phyloP scores from a whole-genome alignment of 768 basidiomycete genomes.

The Amanita polypyramis region DNA sequence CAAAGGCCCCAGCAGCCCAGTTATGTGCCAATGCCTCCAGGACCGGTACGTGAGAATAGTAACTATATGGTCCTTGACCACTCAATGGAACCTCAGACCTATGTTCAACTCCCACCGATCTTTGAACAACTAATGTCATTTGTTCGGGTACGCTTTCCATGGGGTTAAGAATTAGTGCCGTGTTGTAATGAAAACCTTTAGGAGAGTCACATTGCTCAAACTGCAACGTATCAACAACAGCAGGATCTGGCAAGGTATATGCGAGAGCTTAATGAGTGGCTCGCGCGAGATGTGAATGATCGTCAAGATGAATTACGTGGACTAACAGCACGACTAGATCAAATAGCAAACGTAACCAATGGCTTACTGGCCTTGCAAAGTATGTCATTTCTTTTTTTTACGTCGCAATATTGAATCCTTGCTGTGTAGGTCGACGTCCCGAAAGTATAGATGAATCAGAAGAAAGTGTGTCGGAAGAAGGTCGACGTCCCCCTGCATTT shows the following conservation, averaged over 20 bases:
- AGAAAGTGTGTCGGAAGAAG: slow-evolving; percentile 1
- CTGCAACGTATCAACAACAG: slow-evolving; percentile 70
- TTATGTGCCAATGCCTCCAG: slow-evolving; percentile 38
- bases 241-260: slow-evolving; percentile 76
- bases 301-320: slow-evolving; percentile 64
- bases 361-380: slow-evolving; percentile 27
- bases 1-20: slow-evolving; percentile 17
- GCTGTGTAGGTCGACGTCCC: neutral
- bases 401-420: neutral
- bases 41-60: slow-evolving; percentile 34
- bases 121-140: slow-evolving; percentile 66
- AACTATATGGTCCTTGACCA: neutral
- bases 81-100: slow-evolving; percentile 28
- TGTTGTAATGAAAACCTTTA: slow-evolving; percentile 18
- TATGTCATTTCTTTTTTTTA: neutral
- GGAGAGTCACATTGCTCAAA: slow-evolving; percentile 70
- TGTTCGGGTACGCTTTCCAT: slow-evolving; percentile 37
- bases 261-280: slow-evolving; percentile 66
- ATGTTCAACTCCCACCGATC: slow-evolving; percentile 48
- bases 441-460: slow-evolving; percentile 7
- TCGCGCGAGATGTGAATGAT: slow-evolving; percentile 68
- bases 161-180: neutral
- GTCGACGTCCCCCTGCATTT: slow-evolving; percentile 1
- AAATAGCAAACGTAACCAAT: slow-evolving; percentile 33
- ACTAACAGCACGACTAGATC: slow-evolving; percentile 51